A percentile compares a stretch with the other conserved stretches of the same genome.
phyloP scores from a whole-genome alignment of 2,329 filamentous ascomycete species.

The Paracoccidioides brasiliensis region DNA sequence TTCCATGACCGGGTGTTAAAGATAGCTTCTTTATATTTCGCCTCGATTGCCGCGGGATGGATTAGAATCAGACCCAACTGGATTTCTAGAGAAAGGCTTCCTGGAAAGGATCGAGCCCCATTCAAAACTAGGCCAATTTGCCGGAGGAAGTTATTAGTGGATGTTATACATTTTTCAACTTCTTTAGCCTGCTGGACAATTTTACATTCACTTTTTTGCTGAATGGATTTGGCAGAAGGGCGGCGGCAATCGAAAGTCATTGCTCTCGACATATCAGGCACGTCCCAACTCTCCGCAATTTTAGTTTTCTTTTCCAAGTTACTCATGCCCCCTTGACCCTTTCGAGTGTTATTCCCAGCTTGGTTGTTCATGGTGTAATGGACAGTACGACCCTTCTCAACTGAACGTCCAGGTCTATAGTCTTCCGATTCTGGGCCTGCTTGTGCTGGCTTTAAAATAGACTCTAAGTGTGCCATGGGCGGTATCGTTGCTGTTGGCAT shows the following conservation, averaged over 20 bases:
- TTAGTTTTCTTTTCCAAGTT: conserved; percentile 17
- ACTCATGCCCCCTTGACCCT: background rate
- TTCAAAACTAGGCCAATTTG: conserved; percentile 21
- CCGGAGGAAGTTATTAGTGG: conserved; percentile 17
- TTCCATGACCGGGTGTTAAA: conserved; percentile 19
- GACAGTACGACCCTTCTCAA: conserved; percentile 11
- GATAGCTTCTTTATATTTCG: conserved; percentile 8
- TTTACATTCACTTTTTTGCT: conserved; percentile 7
- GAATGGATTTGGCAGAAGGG: background rate
- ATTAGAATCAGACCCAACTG: conserved; percentile 25
- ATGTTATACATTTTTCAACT: conserved; percentile 4
- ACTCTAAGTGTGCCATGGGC: background rate
- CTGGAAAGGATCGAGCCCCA: conserved; percentile 23
- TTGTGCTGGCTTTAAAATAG: background rate
- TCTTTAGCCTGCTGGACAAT: conserved; percentile 5
- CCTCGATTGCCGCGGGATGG: conserved; percentile 16
- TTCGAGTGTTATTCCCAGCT: conserved; percentile 14
- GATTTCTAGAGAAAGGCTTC: conserved; percentile 23
- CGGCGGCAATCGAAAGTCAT: background rate
- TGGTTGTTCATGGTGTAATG: conserved; percentile 22
- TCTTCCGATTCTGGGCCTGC: background rate
- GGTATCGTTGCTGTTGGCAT: background rate
- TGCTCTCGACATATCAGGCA: conserved; percentile 2
- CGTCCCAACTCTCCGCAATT: conserved; percentile 20
- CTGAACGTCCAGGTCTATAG: background rate